Evolutionary conservation across 768 basidiomycete genomes (phyloP).

Genomic region (Amanita phalloides): DNA sequence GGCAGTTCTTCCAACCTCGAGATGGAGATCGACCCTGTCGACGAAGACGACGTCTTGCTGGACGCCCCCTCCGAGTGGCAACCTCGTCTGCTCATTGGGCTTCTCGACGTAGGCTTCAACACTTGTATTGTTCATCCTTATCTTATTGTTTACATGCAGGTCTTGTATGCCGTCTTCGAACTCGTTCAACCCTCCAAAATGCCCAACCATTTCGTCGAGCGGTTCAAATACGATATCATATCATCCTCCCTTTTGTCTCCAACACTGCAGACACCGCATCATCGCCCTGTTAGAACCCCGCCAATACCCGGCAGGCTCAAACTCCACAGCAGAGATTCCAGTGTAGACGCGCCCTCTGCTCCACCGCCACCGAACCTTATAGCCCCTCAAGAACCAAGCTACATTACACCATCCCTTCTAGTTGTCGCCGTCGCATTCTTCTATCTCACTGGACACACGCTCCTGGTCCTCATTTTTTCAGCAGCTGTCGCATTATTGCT

Average conservation of each 20-base stretch:
- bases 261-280: constrained; percentile 32
- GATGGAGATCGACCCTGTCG: constrained; percentile 24
- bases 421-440: constrained; percentile 27
- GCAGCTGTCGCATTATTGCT: constrained; percentile 27
- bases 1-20: constrained; percentile 34
- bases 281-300: constrained; percentile 22
- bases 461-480: constrained; percentile 27
- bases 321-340: constrained; percentile 32
- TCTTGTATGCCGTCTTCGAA: constrained; percentile 26
- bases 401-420: constrained; percentile 29
- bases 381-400: constrained; percentile 22
- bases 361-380: constrained; percentile 8
- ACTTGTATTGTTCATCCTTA: not conserved
- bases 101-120: constrained; percentile 1
- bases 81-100: constrained; percentile 16
- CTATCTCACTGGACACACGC: constrained; percentile 32
- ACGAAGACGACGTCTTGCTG: constrained; percentile 2
- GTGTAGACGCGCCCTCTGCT: constrained; percentile 16
- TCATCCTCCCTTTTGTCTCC: constrained; percentile 68
- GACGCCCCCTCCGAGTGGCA: constrained; percentile 26
- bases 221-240: constrained; percentile 77
- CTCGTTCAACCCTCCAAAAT: constrained; percentile 21
- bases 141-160: constrained; percentile 16
- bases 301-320: constrained; percentile 37
- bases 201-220: constrained; percentile 53